Base-by-base conservation (phyloP, 192 early-diverging fungal species). In the Haplosporangium gracile region DNA sequence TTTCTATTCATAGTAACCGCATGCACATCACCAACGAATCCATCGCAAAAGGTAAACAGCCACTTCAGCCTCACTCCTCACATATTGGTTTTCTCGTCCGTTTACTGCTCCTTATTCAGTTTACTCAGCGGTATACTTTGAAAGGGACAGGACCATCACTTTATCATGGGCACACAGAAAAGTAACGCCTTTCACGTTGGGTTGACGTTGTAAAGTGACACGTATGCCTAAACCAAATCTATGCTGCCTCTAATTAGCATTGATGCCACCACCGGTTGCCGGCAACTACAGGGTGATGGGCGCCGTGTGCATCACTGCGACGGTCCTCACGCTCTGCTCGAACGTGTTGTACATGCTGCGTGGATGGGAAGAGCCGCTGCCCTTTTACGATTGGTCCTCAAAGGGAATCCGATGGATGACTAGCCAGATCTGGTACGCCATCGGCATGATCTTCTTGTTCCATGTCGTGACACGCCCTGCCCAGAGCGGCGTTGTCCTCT, bases 381-480 rank as follows among this genome's bases (percentile, higher is more conserved):
- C 79, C 13, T 86, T 86, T 47, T 86, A 86, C 20, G 84, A 86
- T 53, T 81, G 79, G 84, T 76, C 84, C 18, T 81, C 79, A 22
- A 81, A 77, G 24, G 76, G 75, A 4, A 81, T 86, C 57, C 78
- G 84, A 7, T 86, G 84, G 84, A 74, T 86, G 84, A 86, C 84
- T 5, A 86, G 84, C 29, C 84, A 86, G 42, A 77, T 86, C 47
- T 86, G 84, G 84, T 86, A 86, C 53, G 84, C 84, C 20, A 86
- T 86, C 36, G 84, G 84, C 22, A 86, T 86, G 84, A 86, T 86
- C 43, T 81, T 86, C 26, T n/a, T 86, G 39, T 81, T 86, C 40
- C 84, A 86, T 78, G 79, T 86, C 39, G 79, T 86, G 18, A 86
- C 84, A 39, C 63, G 84, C n/a, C 84, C 84, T 42, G 84, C 84